Percentiles rank a stretch among this genome's conserved stretches.
Conservation (phyloP, 2,329 filamentous ascomycete species). For the Phialemoniopsis sp. region DNA sequence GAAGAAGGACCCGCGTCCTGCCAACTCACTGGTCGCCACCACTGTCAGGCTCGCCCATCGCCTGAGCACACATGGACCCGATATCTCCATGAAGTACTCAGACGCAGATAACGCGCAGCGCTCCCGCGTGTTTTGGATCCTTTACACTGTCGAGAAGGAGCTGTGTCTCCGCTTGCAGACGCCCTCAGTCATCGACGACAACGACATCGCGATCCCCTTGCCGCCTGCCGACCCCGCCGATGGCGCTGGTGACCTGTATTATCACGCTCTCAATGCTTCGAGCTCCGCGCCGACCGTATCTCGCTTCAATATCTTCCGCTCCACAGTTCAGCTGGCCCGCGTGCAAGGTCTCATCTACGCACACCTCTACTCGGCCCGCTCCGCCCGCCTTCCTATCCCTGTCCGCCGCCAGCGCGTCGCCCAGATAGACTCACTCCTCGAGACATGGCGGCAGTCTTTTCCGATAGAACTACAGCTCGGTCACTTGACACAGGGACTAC, state of each 20-base stretch:
- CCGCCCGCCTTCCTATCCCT: constrained; percentile 14
- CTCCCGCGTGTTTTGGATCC: constrained; percentile 18
- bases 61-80: constrained; percentile 9
- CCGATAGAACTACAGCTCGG: constrained; percentile 27
- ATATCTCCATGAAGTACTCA: constrained; percentile 4
- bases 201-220: constrained; percentile 34
- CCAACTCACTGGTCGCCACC: constrained; percentile 13
- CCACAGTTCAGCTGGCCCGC: constrained; percentile 32
- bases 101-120: constrained; percentile 9
- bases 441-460: constrained; percentile 28
- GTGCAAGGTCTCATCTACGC: constrained; percentile 36
- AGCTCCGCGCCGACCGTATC: constrained; percentile 10
- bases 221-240: constrained; percentile 22
- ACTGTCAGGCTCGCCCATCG: constrained; percentile 17
- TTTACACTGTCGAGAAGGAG: constrained; percentile 22
- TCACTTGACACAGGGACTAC: constrained; percentile 20
- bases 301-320: constrained; percentile 31
- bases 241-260: constrained; percentile 25
- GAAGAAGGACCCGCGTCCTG: constrained; percentile 12
- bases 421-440: constrained; percentile 23
- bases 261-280: constrained; percentile 14
- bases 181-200: constrained; percentile 31
- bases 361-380: constrained; percentile 25
- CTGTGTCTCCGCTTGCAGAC: constrained; percentile 29
- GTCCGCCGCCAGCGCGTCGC: constrained; percentile 22